These are phyloP conservation scores for Leccinellum rugosiceps DNA, from an alignment of 768 basidiomycete genomes.

Conservation along the genomic window DNA sequence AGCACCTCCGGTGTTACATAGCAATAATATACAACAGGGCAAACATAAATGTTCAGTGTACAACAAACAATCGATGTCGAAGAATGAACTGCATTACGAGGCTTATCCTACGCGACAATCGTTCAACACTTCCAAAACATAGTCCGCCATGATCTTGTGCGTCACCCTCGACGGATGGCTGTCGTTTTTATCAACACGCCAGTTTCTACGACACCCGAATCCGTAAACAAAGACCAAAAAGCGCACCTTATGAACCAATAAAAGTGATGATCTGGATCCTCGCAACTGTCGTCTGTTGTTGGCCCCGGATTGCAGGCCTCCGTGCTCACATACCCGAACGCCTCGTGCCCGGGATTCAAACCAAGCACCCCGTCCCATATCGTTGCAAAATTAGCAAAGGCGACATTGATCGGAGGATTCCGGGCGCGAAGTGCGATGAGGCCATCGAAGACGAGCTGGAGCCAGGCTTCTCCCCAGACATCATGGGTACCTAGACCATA, in stretches of 20 bases:
- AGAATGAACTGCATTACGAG: background rate
- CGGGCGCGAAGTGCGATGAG: conserved; percentile 34
- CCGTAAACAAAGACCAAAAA: background rate
- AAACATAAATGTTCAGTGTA: background rate
- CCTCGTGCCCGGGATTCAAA: conserved; percentile 39
- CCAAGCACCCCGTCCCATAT: conserved; percentile 51
- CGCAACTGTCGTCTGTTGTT: conserved; percentile 34
- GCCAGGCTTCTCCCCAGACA: conserved; percentile 43
- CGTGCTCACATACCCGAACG: conserved; percentile 47
- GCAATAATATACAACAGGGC: background rate
- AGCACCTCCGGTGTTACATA: background rate
- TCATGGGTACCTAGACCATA: conserved; percentile 46
- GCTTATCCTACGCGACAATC: conserved; percentile 25
- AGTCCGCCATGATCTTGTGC: conserved; percentile 52
- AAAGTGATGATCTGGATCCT: conserved; percentile 47
- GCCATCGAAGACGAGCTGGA: conserved; percentile 44
- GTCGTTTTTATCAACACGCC: background rate
- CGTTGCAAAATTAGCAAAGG: conserved; percentile 45
- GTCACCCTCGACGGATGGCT: conserved; percentile 53
- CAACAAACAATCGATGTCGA: background rate
- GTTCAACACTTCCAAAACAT: conserved; percentile 39
- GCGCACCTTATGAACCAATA: conserved; percentile 52
- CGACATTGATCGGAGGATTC: conserved; percentile 35
- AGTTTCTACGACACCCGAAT: background rate
- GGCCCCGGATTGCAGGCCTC: conserved; percentile 35